Evolutionary conservation across 2,329 filamentous ascomycete species (phyloP).

Genomic region (Biscogniauxia mediterranea): DNA sequence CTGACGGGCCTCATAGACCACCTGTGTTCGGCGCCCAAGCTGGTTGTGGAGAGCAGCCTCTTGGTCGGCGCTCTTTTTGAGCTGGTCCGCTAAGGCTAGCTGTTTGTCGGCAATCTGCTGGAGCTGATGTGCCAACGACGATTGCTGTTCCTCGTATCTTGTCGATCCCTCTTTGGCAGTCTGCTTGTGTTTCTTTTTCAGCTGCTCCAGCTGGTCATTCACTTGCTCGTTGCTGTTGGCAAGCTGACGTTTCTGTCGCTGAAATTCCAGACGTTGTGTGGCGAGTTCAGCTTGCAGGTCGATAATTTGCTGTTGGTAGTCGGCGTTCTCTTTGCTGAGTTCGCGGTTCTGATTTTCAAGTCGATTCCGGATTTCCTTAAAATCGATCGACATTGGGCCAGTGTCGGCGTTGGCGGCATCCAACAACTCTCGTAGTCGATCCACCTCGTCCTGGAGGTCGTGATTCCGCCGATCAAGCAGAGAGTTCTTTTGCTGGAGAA

Average conservation of each 20-base stretch:
- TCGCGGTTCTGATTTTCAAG: conserved; percentile 23
- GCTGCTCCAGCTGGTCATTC: conserved; percentile 44
- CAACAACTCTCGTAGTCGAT: conserved; percentile 48
- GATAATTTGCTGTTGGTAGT: conserved; percentile 25
- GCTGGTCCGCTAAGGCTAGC: conserved; percentile 17
- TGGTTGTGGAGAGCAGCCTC: conserved; percentile 20
- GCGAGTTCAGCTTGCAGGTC: conserved; percentile 20
- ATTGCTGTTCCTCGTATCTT: conserved; percentile 19
- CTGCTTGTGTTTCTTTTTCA: conserved; percentile 31
- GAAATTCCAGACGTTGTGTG: conserved; percentile 11
- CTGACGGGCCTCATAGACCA: conserved; percentile 22
- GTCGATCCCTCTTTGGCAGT: conserved; percentile 16
- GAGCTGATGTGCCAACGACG: conserved; percentile 22
- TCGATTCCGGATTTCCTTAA: conserved; percentile 23
- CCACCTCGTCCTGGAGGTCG: conserved; percentile 45
- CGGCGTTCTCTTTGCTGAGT: conserved; percentile 24
- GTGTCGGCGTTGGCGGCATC: conserved; percentile 31
- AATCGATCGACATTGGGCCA: conserved; percentile 21
- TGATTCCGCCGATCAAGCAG: conserved; percentile 46
- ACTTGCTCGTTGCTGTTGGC: conserved; percentile 25
- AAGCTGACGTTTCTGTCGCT: conserved; percentile 25
- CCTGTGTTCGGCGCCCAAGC: conserved; percentile 15
- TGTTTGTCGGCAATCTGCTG: conserved; percentile 21
- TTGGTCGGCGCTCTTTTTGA: conserved; percentile 20
- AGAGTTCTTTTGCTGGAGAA: conserved; percentile 41